A percentile compares a stretch with the other conserved stretches of the same genome.
phyloP scores from a whole-genome alignment of 306 rosid species.

The Vigna mungo region DNA sequence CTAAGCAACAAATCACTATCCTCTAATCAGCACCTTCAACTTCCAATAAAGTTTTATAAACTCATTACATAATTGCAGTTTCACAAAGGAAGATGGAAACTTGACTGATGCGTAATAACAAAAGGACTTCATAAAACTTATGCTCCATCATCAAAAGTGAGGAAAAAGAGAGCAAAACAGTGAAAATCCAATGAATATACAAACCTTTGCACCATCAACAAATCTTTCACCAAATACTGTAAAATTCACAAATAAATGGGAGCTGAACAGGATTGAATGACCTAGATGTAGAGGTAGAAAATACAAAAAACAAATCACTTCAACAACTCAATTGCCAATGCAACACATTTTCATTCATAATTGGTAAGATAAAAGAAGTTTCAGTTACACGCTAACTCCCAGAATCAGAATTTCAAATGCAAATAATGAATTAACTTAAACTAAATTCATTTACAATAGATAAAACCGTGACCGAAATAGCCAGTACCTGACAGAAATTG shows the following conservation, averaged over 20 bases:
- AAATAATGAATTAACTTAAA: conserved; percentile 8
- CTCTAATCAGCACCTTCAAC: conserved; percentile 21
- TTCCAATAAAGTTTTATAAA: background rate
- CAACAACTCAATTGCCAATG: background rate
- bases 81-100: conserved; percentile 28
- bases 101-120: conserved; percentile 13
- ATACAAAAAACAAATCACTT: conserved; percentile 5
- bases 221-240: conserved; percentile 1
- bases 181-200: conserved; percentile 22
- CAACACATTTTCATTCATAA: conserved; percentile 7
- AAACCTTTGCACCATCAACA: conserved; percentile 4
- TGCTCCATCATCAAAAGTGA: conserved; percentile 3
- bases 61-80: background rate
- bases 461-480: background rate
- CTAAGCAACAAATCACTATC: conserved; percentile 4
- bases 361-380: background rate
- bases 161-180: too few relatives aligned
- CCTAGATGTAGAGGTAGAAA: background rate
- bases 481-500: conserved; percentile 32
- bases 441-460: background rate
- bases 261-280: conserved; percentile 22
- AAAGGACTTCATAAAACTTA: conserved; percentile 27
- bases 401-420: conserved; percentile 15
- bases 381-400: conserved; percentile 3
- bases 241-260: background rate